Base-by-base conservation (phyloP, 148 eudicot genomes). In the Pouteria glomerata region DNA sequence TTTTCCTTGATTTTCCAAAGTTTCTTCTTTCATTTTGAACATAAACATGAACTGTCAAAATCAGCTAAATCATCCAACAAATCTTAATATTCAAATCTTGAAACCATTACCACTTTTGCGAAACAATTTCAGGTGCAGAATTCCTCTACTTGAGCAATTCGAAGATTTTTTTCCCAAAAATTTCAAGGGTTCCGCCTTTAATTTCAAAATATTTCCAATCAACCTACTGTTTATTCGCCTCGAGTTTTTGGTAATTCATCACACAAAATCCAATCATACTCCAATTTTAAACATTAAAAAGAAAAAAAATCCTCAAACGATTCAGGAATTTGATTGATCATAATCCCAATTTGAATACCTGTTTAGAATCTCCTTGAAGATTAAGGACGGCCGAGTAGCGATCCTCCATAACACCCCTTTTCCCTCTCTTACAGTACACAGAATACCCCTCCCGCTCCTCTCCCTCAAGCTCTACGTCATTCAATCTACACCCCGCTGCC, bases 401-500 rank as follows among this genome's bases (percentile, higher is more conserved):
- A 70, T 87, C 95, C 65, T 89, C 95, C 83, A 89, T 74, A 0
- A 11, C 60, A 13, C 82, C 73, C 71, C 85, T 85, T 70, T 59
- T 87, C 51, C 94, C 94, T 73, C 76, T 83, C 69, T 85, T 89
- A 37, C 86, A 76, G 77, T 70, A 89, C 61, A 87, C 85, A n/a
- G 77, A 72, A 33, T 83, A 89, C 29, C 80, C 88, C 8, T 87
- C 91, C 1, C 82, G 44, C 44, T 10, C 10, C 44, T 39, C 91
- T 1, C 83, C 91, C 52, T 81, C 86, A 61, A 75, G 77, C 71
- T 83, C 89, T 61, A 83, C 70, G 75, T 81, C 89, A 8, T 75
- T 74, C 73, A 77, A 11, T 44, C 77, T 63, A 39, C 73, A 77
- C 33, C 39, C 73, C 10, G 57, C 60, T 57, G 50, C 53, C 37